Conservation (phyloP, 2,329 filamentous ascomycete genomes). For the Cladosporium sp. region DNA sequence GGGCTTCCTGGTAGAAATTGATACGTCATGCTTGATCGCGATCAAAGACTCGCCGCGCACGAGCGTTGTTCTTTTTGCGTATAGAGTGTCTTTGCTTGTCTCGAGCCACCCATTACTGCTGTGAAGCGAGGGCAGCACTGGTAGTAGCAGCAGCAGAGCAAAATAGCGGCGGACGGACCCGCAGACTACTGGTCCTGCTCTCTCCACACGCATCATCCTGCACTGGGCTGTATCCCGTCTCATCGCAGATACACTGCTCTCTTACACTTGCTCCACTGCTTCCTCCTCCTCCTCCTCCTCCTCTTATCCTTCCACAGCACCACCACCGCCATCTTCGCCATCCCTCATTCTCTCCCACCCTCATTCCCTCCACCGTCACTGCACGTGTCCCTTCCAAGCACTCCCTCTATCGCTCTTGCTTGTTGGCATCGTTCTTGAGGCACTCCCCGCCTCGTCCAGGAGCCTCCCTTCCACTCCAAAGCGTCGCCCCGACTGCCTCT, state of each 20-base stretch:
- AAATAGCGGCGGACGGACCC: too few relatives aligned
- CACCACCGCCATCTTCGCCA: neutral
- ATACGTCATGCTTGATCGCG: too few relatives aligned
- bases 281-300: neutral
- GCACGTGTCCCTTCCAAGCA: neutral
- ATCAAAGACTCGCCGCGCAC: too few relatives aligned
- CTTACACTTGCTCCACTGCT: neutral
- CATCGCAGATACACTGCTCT: neutral
- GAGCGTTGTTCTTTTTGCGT: too few relatives aligned
- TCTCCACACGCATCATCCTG: neutral
- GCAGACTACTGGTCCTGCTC: too few relatives aligned
- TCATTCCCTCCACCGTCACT: neutral
- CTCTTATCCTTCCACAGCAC: neutral
- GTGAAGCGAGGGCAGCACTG: too few relatives aligned
- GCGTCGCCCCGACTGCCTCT: conserved; percentile 7
- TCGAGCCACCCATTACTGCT: too few relatives aligned
- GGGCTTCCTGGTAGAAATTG: too few relatives aligned
- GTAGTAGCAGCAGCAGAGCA: too few relatives aligned
- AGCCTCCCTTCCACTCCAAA: neutral
- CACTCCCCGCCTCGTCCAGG: conserved; percentile 2
- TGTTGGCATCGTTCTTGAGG: conserved; percentile 5
- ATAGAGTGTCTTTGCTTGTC: too few relatives aligned
- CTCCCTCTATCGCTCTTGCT: conserved; percentile 1
- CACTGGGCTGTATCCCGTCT: neutral
- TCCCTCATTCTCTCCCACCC: neutral